Evolutionary conservation across 495 filamentous ascomycete species (phyloP), one percentile per base, ranked within the genome.

Genomic region (Aspergillus sparsus): DNA sequence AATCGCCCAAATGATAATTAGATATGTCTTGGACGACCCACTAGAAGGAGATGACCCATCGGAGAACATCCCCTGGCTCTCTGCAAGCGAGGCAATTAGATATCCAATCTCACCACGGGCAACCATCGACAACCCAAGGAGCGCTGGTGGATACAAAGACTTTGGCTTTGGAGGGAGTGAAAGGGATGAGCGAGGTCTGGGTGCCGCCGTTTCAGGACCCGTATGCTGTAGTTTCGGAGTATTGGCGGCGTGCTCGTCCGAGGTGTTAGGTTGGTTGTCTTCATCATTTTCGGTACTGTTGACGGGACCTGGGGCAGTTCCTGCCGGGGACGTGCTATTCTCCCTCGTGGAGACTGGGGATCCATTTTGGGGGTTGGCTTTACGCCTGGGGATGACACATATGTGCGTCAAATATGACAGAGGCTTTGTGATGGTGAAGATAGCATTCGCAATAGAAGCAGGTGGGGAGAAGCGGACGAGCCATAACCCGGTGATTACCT

Each of bases 81-180:
- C 73, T 0, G 86, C 87, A 5, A 91, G 69, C 3, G 89, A 85
- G 6, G 89, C 85, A 58, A 94, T 89, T 18, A 93, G 72, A 56
- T 91, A 90, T 0, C 89, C 89, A 31, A 93, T 88, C 66, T 96
- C 90, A 3, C 90, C 90, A 36, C 89, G 81, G 0, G 90, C 84
- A 0, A 88, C 82, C 89, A 93, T 93, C 0, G 88, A 82, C 37
- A 76, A 66, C 0, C 80, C 78, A 12, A 90, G 62, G 7, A 90
- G 84, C 0, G 79, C 70, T 2, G 85, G 69, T 7, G 86, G 85
- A 50, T 88, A 85, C 5, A 87, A 73, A 5, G 83, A 86, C 36
- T 77, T 74, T 0, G 81, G 80, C 34, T 82, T 82, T 0, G 73
- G 62, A 7, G 70, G 68, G 7, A 62, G 55, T 8, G 59, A 54